Evolutionary conservation across 2,329 filamentous ascomycete genomes (phyloP).

Genomic region (Colletotrichum aenigma): DNA sequence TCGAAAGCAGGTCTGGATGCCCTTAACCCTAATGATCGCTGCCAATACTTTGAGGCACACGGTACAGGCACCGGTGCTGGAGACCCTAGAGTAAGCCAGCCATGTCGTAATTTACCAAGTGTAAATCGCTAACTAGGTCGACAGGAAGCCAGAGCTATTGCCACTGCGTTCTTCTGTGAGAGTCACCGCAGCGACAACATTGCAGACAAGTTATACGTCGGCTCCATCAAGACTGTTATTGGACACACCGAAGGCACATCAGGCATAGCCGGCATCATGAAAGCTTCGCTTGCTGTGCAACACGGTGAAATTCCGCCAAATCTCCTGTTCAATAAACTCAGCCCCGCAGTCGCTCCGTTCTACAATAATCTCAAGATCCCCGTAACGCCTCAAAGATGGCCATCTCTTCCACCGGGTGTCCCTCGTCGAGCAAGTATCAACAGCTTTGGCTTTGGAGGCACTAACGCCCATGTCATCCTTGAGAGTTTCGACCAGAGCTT

Average conservation of each 20-base stretch:
- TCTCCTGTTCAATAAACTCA: constrained; percentile 30
- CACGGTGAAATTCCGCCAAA: constrained; percentile 31
- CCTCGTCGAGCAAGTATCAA: background rate
- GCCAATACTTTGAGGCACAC: constrained; percentile 34
- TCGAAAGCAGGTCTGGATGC: constrained; percentile 5
- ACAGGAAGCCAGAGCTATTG: constrained; percentile 46
- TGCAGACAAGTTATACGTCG: constrained; percentile 28
- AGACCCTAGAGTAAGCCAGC: constrained; percentile 31
- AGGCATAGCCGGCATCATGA: constrained; percentile 30
- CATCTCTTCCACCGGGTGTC: background rate
- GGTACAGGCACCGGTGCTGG: constrained; percentile 43
- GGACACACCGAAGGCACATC: constrained; percentile 31
- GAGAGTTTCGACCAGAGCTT: background rate
- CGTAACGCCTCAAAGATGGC: constrained; percentile 20
- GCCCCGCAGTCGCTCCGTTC: constrained; percentile 29
- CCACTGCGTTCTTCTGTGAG: constrained; percentile 22
- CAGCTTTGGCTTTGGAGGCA: constrained; percentile 49
- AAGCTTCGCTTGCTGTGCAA: constrained; percentile 25
- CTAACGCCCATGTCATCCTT: constrained; percentile 47
- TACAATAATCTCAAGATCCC: constrained; percentile 23
- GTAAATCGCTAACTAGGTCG: background rate
- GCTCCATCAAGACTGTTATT: constrained; percentile 31
- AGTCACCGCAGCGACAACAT: background rate
- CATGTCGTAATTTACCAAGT: background rate
- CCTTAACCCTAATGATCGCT: constrained; percentile 3